These are phyloP conservation scores for Phytophthora tentaculata DNA, from an alignment of 352 stramenopile genomes.

Conservation along the genomic window DNA sequence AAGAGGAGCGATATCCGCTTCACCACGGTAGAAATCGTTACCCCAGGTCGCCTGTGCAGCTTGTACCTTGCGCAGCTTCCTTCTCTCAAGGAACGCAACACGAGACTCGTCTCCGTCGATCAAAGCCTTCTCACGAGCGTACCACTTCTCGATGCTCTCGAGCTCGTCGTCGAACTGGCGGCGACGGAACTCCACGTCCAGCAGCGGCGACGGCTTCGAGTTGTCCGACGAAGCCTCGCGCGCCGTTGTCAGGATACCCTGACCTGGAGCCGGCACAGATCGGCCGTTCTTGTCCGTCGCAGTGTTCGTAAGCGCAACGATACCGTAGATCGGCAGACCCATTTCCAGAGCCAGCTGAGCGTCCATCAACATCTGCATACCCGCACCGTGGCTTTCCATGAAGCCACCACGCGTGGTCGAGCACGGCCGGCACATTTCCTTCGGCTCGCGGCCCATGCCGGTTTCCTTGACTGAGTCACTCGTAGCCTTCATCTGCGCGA, in stretches of 20 bases:
- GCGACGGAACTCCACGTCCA: constrained; percentile 78
- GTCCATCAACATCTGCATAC: constrained; percentile 91
- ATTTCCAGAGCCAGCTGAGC: constrained; percentile 89
- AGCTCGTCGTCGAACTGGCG: constrained; percentile 81
- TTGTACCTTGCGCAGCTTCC: constrained; percentile 77
- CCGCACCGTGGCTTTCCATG: constrained; percentile 89
- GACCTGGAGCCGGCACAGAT: constrained; percentile 83
- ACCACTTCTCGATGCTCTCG: constrained; percentile 77
- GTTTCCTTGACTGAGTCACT: constrained; percentile 86
- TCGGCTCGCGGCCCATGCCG: constrained; percentile 75
- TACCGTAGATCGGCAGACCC: constrained; percentile 85
- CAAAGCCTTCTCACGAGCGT: constrained; percentile 59
- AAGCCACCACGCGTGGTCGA: constrained; percentile 83
- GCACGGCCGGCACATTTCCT: constrained; percentile 88
- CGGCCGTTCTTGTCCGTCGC: constrained; percentile 90
- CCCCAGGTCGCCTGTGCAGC: constrained; percentile 74
- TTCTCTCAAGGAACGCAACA: constrained; percentile 59
- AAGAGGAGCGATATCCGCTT: constrained; percentile 75
- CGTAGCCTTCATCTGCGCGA: constrained; percentile 91
- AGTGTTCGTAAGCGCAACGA: constrained; percentile 86
- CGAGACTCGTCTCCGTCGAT: constrained; percentile 45
- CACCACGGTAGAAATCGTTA: constrained; percentile 67
- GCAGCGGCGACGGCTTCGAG: constrained; percentile 52
- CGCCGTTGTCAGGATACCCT: constrained; percentile 88
- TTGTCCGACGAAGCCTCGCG: constrained; percentile 48